These are phyloP conservation scores for Apophysomyces sp. DNA, from an alignment of 371 early-diverging fungal genomes.

Conservation along the genomic window DNA sequence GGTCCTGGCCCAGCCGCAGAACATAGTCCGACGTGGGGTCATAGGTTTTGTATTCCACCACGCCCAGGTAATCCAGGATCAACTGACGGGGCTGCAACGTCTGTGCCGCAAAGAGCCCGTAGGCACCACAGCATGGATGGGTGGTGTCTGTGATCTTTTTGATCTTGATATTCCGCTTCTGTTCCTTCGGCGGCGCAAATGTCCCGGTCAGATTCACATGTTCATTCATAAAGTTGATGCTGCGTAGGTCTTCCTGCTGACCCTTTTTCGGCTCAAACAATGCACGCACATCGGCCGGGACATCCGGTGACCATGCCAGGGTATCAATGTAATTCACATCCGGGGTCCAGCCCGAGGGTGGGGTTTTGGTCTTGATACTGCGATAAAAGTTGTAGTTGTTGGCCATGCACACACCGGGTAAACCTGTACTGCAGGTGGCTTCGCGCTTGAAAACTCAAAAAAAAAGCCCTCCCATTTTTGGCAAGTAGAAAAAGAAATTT, in stretches of 20 bases:
- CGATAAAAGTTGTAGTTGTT: conserved; percentile 14
- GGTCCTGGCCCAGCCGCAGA: conserved; percentile 34
- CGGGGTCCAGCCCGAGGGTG: conserved; percentile 50
- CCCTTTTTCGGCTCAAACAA: conserved; percentile 33
- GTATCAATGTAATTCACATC: conserved; percentile 46
- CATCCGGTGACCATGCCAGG: conserved; percentile 40
- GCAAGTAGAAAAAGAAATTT: no score
- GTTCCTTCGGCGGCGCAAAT: conserved; percentile 35
- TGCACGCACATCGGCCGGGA: conserved; percentile 26
- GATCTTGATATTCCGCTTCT: conserved; percentile 43
- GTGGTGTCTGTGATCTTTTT: conserved; percentile 37
- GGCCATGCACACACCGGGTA: no score
- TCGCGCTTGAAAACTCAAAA: no score
- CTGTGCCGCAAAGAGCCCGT: conserved; percentile 49
- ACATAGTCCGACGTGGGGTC: conserved; percentile 50
- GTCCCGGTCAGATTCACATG: conserved; percentile 42
- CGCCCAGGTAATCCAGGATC: conserved; percentile 50
- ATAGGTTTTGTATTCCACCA: conserved; percentile 43
- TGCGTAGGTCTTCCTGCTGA: conserved; percentile 20
- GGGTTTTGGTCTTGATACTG: conserved; percentile 26
- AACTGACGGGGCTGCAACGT: conserved; percentile 45
- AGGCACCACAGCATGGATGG: conserved; percentile 53
- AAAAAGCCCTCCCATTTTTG: no score
- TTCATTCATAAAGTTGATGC: conserved; percentile 34
- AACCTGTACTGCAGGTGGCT: no score